These are phyloP conservation scores for Skeletonema costatum DNA, from an alignment of 108 stramenopile species.

Conservation along the genomic window DNA sequence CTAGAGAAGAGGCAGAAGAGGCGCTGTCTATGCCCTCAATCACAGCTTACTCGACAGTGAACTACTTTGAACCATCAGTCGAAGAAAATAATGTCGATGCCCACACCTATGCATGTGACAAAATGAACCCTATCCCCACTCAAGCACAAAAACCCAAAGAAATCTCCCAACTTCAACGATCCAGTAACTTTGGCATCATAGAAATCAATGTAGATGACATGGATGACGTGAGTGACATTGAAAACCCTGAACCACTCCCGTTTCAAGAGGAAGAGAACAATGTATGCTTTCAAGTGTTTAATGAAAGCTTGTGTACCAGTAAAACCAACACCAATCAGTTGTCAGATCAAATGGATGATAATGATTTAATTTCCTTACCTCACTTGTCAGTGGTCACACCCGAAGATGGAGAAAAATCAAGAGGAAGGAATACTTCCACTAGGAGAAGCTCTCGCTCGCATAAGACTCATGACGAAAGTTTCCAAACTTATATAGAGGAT, in stretches of 20 bases:
- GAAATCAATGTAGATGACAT: not conserved
- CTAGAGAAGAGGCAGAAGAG: not conserved
- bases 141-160: not conserved
- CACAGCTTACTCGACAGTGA: not conserved
- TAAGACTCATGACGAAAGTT: not conserved
- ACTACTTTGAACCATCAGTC: not conserved
- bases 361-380: not conserved
- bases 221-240: conserved; percentile 3
- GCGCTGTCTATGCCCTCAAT: not conserved
- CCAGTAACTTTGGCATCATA: not conserved
- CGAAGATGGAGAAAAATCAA: not conserved
- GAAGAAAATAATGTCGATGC: not conserved
- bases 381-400: not conserved
- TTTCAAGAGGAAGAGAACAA: not conserved
- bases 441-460: not conserved
- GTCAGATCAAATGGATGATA: not conserved
- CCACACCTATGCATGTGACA: not conserved
- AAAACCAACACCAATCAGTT: not conserved
- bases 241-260: not conserved
- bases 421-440: not conserved
- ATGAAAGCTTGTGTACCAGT: not conserved
- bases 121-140: not conserved
- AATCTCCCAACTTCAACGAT: not conserved
- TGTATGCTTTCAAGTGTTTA: not conserved
- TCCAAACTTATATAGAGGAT: not conserved